phyloP scores from a whole-genome alignment of 2,329 filamentous ascomycete species.

The Seiridium cupressi region DNA sequence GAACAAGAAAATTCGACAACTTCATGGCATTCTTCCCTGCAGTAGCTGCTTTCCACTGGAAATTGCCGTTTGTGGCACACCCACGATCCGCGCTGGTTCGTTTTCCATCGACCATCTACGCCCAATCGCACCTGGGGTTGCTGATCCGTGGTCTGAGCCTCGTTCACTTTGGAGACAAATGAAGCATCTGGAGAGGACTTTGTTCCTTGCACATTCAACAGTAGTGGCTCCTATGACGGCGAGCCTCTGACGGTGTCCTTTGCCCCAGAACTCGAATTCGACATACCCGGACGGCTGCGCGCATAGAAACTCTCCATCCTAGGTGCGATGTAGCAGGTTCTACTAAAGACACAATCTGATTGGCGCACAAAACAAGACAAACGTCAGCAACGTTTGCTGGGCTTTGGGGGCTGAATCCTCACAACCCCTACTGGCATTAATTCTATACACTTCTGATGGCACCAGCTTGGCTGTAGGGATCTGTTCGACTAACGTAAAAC shows the following conservation, averaged over 20 bases:
- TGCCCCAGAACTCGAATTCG: not conserved
- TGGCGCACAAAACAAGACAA: not conserved
- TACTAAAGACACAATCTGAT: not conserved
- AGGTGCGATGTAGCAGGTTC: not conserved
- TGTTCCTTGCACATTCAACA: constrained; percentile 16
- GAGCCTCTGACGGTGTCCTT: not conserved
- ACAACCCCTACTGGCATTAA: not conserved
- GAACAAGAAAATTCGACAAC: constrained; percentile 41
- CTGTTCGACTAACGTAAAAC: constrained; percentile 18
- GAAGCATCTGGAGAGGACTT: not conserved
- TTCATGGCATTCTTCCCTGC: constrained; percentile 42
- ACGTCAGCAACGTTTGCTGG: not conserved
- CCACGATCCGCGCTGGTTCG: constrained; percentile 12
- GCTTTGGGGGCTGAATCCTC: not conserved
- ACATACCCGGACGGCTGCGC: constrained; percentile 11
- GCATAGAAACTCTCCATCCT: constrained; percentile 13
- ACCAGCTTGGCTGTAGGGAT: no score
- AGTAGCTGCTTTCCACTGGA: constrained; percentile 35
- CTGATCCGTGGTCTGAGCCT: not conserved
- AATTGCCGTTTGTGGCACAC: constrained; percentile 32
- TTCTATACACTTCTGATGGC: no score
- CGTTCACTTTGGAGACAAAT: not conserved
- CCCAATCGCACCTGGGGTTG: not conserved
- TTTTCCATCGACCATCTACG: constrained; percentile 7
- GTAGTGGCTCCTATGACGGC: constrained; percentile 11